Evolutionary conservation across 2,329 filamentous ascomycete genomes (phyloP).

Genomic region (Pseudopyrenochaeta lycopersici): DNA sequence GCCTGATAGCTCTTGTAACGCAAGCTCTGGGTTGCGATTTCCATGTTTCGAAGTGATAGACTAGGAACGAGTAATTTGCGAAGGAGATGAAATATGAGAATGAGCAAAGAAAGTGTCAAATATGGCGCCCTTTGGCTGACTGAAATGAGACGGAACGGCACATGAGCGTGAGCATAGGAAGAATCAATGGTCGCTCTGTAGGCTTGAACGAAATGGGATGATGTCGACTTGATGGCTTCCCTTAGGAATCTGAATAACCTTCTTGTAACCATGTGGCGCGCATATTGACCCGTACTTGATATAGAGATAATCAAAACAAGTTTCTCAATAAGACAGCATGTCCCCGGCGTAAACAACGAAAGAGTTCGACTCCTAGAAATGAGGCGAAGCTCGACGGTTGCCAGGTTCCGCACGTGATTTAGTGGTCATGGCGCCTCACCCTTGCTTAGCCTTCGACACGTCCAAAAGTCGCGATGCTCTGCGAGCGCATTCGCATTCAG

Average conservation of each 20-base stretch:
- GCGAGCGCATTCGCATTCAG: conserved; percentile 9
- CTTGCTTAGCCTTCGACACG: conserved; percentile 19
- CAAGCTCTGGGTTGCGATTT: not conserved
- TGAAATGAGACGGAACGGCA: not conserved
- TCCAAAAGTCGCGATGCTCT: conserved; percentile 25
- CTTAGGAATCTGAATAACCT: too few relatives aligned
- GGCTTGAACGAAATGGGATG: not conserved
- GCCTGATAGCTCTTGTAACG: not conserved
- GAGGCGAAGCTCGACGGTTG: not conserved
- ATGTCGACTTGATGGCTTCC: not conserved
- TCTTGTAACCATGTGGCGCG: too few relatives aligned
- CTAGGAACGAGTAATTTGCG: too few relatives aligned
- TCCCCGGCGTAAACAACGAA: too few relatives aligned
- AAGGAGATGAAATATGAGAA: not conserved
- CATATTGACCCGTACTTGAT: too few relatives aligned
- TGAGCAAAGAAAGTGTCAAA: not conserved
- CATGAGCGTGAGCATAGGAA: not conserved
- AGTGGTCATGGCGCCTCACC: conserved; percentile 13
- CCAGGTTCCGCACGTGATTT: conserved; percentile 8
- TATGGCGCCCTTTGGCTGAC: not conserved
- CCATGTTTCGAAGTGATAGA: not conserved
- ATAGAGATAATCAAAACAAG: too few relatives aligned
- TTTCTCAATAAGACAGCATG: too few relatives aligned
- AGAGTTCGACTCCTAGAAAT: too few relatives aligned
- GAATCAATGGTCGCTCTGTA: not conserved